A percentile compares a stretch with the other conserved stretches of the same genome.
Conservation (phyloP, 805 yeast genomes). For the Zygosaccharomyces rouxii region DNA sequence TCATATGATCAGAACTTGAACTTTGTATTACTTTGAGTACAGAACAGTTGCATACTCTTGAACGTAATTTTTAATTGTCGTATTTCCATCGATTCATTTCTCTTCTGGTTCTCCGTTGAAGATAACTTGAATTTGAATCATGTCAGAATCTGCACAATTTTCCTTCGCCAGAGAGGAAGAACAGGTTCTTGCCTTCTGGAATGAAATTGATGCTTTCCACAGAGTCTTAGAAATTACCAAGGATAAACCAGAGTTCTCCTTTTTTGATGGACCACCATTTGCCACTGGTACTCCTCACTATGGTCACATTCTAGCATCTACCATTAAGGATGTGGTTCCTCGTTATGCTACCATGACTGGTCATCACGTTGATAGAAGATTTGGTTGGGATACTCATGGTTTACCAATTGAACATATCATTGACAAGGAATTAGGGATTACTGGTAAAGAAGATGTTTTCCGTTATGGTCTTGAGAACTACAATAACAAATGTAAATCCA, state of each 20-base stretch:
- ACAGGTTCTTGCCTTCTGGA: slow-evolving; percentile 74
- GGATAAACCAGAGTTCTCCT: slow-evolving; percentile 82
- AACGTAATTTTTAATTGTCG: neutral
- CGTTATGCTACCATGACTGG: slow-evolving; percentile 98
- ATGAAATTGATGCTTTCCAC: slow-evolving; percentile 91
- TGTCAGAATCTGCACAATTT: slow-evolving; percentile 43
- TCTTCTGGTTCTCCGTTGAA: neutral
- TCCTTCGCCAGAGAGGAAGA: slow-evolving; percentile 91
- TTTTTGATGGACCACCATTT: slow-evolving; percentile 98
- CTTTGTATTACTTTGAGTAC: neutral
- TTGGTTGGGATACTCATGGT: slow-evolving; percentile 99
- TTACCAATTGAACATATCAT: slow-evolving; percentile 97
- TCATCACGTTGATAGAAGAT: slow-evolving; percentile 90
- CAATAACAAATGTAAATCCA: slow-evolving; percentile 90
- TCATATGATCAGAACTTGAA: neutral
- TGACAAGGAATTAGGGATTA: slow-evolving; percentile 93
- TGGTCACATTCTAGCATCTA: slow-evolving; percentile 95
- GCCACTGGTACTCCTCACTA: slow-evolving; percentile 99
- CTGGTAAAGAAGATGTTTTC: slow-evolving; percentile 92
- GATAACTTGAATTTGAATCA: slow-evolving; percentile 4
- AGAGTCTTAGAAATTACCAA: slow-evolving; percentile 76
- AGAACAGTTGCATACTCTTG: no score
- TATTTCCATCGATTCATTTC: neutral
- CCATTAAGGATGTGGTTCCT: slow-evolving; percentile 95
- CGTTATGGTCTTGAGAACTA: slow-evolving; percentile 90